Conservation (phyloP, 1,139 yeast species). For the Blastobotrys elegans region DNA sequence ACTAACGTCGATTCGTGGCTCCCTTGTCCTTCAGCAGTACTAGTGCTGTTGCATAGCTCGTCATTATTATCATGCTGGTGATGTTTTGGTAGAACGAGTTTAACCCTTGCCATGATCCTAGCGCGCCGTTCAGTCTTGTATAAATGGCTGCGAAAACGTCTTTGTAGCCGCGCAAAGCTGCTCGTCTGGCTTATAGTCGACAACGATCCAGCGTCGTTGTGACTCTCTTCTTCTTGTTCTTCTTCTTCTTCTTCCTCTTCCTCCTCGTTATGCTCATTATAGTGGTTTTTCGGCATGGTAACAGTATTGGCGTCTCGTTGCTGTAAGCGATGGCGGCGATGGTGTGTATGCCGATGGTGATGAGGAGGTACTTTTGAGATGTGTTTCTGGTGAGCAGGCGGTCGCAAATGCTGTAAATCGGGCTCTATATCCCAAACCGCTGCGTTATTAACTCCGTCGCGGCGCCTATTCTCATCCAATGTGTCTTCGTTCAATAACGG, state of each 20-base stretch:
- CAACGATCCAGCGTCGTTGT: not conserved
- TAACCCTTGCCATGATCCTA: constrained; percentile 4
- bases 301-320: too few species aligned
- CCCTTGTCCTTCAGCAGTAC: not conserved
- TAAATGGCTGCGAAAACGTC: constrained; percentile 1
- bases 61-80: not conserved
- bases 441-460: not conserved
- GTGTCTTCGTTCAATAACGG: constrained; percentile 4
- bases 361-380: not conserved
- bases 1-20: not conserved
- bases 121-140: constrained; percentile 4
- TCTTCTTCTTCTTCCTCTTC: not conserved
- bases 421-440: constrained; percentile 5
- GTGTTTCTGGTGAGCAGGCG: not conserved
- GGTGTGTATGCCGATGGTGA: not conserved
- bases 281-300: too few species aligned
- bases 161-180: constrained; percentile 5
- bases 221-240: not conserved
- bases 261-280: too few species aligned
- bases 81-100: not conserved
- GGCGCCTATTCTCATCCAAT: constrained; percentile 6
- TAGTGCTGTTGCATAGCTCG: too few species aligned
- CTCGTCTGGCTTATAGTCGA: constrained; percentile 1
- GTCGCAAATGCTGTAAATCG: not conserved
- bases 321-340: not conserved